Evolutionary conservation across 257 asterid species (phyloP), one percentile per base, ranked within the genome.

Genomic region (Solanum ahanhuiri): DNA sequence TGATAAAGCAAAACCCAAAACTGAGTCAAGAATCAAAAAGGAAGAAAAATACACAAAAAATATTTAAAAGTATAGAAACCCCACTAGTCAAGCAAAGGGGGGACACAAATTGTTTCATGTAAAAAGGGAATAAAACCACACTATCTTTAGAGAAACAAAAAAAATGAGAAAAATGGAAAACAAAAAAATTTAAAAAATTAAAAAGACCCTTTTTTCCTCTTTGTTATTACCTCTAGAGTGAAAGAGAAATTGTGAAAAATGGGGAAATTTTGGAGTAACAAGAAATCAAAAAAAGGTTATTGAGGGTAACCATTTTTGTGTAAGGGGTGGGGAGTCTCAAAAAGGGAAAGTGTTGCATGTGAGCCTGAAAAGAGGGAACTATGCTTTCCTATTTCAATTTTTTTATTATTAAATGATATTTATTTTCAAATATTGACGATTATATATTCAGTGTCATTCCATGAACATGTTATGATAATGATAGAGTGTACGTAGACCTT

Each of bases 51-150:
- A 43, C 9, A 39, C 9, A 72, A n/a, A 72, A 72, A 72, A 72
- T 3, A 10, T 72, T 4, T 25, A 85, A 86, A 85, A 43, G 87
- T 22, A 82, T 25, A 76, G 79, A 33, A 60, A 76, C 89, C 91
- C 90, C 90, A 88, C 94, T 64, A 89, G 82, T 70, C 88, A 91
- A 90, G 93, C 91, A 89, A 89, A 88, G 33, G 82, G 51, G 81
- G 73, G 41, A 86, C 20, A 43, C 2, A 66, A 63, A 41, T 63
- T 85, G 45, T 30, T 23, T 75, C 83, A 39, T 9, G 11, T 75
- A 75, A 39, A 85, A 17, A 75, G 3, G 51, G 79, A 60, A 76
- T 76, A 37, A 51, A 70, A 51, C 60, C 89, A 67, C 58, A 37
- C 58, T 3, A 30, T 39, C n/a, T n/a, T 12, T 54, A 37, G 10